Evolutionary conservation across 2,329 filamentous ascomycete genomes (phyloP).

Genomic region (Eurotiales sp.): DNA sequence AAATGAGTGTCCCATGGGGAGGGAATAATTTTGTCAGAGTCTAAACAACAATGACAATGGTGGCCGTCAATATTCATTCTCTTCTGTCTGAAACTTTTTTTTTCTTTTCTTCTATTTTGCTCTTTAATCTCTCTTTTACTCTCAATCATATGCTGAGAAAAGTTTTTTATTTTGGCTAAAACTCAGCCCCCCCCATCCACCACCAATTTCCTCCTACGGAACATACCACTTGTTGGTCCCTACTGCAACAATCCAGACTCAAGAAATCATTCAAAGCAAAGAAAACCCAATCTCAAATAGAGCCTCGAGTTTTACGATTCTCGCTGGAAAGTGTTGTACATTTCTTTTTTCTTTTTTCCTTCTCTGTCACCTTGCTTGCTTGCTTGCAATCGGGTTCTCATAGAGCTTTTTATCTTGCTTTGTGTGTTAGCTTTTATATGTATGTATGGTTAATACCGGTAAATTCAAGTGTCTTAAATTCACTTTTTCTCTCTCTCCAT

Average conservation of each 20-base stretch:
- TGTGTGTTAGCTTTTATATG: slow-evolving; percentile 15
- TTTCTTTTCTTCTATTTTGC: slow-evolving; percentile 4
- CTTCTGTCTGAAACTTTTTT: slow-evolving; percentile 8
- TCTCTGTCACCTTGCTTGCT: no score
- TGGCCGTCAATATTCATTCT: slow-evolving; percentile 7
- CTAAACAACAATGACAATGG: neutral
- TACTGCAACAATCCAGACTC: neutral
- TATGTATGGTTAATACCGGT: slow-evolving; percentile 17
- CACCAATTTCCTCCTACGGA: neutral
- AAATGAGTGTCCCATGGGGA: slow-evolving; percentile 13
- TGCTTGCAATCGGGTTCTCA: slow-evolving; percentile 11
- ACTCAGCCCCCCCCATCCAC: slow-evolving; percentile 8
- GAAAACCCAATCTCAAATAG: neutral
- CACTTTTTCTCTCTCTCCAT: neutral
- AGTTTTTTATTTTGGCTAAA: slow-evolving; percentile 1
- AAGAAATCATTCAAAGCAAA: neutral
- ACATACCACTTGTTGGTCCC: neutral
- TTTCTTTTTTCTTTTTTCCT: slow-evolving; percentile 8
- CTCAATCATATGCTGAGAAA: slow-evolving; percentile 9
- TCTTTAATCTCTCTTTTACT: neutral
- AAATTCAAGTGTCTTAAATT: slow-evolving; percentile 8
- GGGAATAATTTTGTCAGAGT: neutral
- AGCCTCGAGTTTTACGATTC: neutral
- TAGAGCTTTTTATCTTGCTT: slow-evolving; percentile 14
- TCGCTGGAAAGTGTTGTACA: slow-evolving; percentile 15